Percentiles rank a stretch among this genome's conserved stretches.
phyloP scores from a whole-genome alignment of 2,329 filamentous ascomycete species.

The Escovopsis sp. region DNA sequence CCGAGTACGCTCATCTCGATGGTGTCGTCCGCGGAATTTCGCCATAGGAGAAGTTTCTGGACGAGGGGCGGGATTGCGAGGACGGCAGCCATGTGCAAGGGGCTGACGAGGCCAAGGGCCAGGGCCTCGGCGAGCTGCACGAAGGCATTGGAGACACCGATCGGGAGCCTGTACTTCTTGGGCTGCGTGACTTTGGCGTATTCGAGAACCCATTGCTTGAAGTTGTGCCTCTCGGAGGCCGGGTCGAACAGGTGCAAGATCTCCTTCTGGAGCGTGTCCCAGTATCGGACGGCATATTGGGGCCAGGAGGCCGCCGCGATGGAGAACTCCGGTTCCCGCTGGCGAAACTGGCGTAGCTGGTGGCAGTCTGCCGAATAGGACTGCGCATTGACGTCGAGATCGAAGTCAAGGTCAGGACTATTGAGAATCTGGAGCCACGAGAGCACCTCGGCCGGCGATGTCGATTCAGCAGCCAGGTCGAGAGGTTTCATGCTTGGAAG shows the following conservation, averaged over 20 bases:
- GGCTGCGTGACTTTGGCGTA: slow-evolving; percentile 17
- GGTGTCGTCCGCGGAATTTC: slow-evolving; percentile 6
- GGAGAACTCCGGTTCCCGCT: slow-evolving; percentile 11
- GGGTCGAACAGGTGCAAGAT: slow-evolving; percentile 15
- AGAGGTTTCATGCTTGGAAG: no score
- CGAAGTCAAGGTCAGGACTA: slow-evolving; percentile 8
- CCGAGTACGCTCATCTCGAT: slow-evolving; percentile 13
- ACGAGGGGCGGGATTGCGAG: slow-evolving; percentile 17
- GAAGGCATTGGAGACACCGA: slow-evolving; percentile 8
- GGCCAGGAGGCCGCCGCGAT: slow-evolving; percentile 15
- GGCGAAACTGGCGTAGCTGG: slow-evolving; percentile 9
- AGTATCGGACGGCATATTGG: slow-evolving; percentile 12
- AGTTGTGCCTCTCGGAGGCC: slow-evolving; percentile 12
- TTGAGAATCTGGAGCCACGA: slow-evolving; percentile 3
- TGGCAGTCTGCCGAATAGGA: no score
- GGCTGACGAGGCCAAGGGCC: slow-evolving; percentile 13
- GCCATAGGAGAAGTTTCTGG: neutral
- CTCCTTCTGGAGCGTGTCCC: slow-evolving; percentile 12
- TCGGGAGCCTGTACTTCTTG: slow-evolving; percentile 3
- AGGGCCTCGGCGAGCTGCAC: slow-evolving; percentile 16
- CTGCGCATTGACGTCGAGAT: no score
- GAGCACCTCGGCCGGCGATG: neutral
- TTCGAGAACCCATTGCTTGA: slow-evolving; percentile 22
- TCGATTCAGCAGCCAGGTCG: no score
- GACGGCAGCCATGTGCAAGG: slow-evolving; percentile 20